Evolutionary conservation across 768 basidiomycete genomes (phyloP), one percentile per base, ranked within the genome.

Genomic region (Tylopilus balloui): DNA sequence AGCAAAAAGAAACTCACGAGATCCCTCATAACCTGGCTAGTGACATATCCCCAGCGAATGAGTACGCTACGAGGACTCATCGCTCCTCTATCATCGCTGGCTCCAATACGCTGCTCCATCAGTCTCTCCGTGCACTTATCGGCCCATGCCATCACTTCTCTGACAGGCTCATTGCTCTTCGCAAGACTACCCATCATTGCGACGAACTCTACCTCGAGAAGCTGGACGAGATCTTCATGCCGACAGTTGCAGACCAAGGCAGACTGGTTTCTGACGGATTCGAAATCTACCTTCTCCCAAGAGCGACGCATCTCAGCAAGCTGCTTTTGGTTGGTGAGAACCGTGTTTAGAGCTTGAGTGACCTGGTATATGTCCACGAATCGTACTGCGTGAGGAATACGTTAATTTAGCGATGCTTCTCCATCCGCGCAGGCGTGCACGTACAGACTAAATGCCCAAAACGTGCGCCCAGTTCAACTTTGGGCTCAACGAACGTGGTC

Each of bases 321-420:
- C 62, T 91, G 88, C 65, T 90, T 90, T 68, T 82, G 86, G 66
- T 89, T 92, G 29, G 85, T 88, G 43, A 92, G 77, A 50, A 93
- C 89, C n/a, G 88, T 89, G 58, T 80, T 86, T 45, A 93, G 72
- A 13, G 91, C 91, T 61, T 92, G 89, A 1, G 90, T 91, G 45
- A 93, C 89, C 68, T 92, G 91, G 64, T 88, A 92, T 47, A 93
- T 92, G 61, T 93, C 90, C 50, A 93, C 77, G 75, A 88, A 93
- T 63, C 90, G 85, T 68, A 92, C 90, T 92, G 55, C 14, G 55
- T 56, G 28, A 29, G 36, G 21, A 59, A 51, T 52, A 24, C 27
- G 19, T 57, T 48, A 57, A 47, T 41, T 29, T 31, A 38, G 29
- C 12, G 1, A 36, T 28, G 19, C 19, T 13, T 40, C 20, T 27